phyloP scores from a whole-genome alignment of 73 alveolate genomes.

The Paraurostyla sp. region DNA sequence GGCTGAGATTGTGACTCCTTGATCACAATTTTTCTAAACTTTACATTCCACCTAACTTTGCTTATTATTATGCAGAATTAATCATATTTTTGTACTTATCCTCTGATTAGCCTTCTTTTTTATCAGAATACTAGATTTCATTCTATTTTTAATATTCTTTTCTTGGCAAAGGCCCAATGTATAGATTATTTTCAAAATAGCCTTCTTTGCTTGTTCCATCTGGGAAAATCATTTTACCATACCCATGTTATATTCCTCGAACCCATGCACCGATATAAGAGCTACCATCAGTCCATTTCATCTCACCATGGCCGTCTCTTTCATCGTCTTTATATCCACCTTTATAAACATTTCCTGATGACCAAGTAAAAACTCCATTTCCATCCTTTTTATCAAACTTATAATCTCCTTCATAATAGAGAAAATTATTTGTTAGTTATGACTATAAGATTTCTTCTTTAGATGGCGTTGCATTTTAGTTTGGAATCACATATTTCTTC shows the following conservation, averaged over 20 bases:
- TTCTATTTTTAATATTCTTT: neutral
- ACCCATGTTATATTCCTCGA: slow-evolving; percentile 75
- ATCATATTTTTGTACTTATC: slow-evolving; percentile 20
- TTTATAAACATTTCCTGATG: slow-evolving; percentile 50
- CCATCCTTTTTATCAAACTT: slow-evolving; percentile 69
- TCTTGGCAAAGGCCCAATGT: neutral
- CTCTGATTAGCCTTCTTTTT: neutral
- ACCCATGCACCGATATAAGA: slow-evolving; percentile 45
- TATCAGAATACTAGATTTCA: neutral
- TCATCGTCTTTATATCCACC: slow-evolving; percentile 64
- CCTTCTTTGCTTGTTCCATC: slow-evolving; percentile 62
- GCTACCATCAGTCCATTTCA: slow-evolving; percentile 70
- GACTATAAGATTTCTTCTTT: neutral
- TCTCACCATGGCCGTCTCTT: slow-evolving; percentile 65
- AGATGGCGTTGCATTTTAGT: neutral
- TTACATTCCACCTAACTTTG: neutral
- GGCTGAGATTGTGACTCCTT: neutral
- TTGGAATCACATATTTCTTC: slow-evolving; percentile 38
- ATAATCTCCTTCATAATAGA: slow-evolving; percentile 77
- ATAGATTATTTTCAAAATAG: slow-evolving; percentile 55
- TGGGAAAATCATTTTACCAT: slow-evolving; percentile 63
- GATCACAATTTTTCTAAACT: slow-evolving; percentile 28
- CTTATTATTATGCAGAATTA: neutral
- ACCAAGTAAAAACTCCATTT: slow-evolving; percentile 52
- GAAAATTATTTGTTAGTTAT: neutral